A percentile compares a stretch with the other conserved stretches of the same genome.
phyloP scores from a whole-genome alignment of 768 basidiomycete species.

The Lactifluus echinatus region DNA sequence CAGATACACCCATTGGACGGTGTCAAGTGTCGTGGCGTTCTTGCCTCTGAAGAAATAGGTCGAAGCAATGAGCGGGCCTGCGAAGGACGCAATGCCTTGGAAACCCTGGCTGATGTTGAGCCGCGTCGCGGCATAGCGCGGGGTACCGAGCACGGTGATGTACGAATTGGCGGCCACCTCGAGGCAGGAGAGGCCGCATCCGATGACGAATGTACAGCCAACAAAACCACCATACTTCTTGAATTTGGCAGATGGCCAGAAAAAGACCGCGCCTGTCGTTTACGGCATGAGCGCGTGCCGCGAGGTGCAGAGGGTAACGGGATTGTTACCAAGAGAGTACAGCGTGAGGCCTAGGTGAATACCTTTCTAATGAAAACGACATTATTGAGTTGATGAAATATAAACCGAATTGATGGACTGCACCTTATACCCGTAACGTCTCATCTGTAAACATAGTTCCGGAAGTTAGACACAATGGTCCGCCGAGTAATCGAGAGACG shows the following conservation, averaged over 20 bases:
- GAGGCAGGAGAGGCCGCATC: constrained; percentile 56
- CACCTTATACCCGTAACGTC: constrained; percentile 56
- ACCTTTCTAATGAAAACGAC: constrained; percentile 34
- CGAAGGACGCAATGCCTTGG: constrained; percentile 67
- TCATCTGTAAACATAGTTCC: constrained; percentile 37
- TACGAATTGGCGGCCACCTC: constrained; percentile 79
- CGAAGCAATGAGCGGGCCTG: constrained; percentile 66
- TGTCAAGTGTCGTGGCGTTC: constrained; percentile 53
- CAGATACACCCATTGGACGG: constrained; percentile 65
- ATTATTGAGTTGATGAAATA: no score
- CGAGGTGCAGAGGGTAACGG: constrained; percentile 20
- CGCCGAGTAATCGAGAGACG: constrained; percentile 23
- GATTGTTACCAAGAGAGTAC: constrained; percentile 42
- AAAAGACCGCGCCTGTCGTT: constrained; percentile 56
- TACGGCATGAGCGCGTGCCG: constrained; percentile 16
- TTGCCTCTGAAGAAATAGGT: constrained; percentile 64
- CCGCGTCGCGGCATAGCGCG: constrained; percentile 62
- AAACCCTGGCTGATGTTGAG: constrained; percentile 77
- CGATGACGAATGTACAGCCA: constrained; percentile 62
- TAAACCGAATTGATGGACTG: no score
- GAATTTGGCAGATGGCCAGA: constrained; percentile 69
- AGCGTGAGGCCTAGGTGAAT: constrained; percentile 53
- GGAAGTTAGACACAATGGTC: constrained; percentile 23
- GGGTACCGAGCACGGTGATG: constrained; percentile 60
- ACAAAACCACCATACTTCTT: constrained; percentile 66